Evolutionary conservation across 805 yeast species (phyloP), one percentile per base, ranked within the genome.

Genomic region (Kuraishia borneana): DNA sequence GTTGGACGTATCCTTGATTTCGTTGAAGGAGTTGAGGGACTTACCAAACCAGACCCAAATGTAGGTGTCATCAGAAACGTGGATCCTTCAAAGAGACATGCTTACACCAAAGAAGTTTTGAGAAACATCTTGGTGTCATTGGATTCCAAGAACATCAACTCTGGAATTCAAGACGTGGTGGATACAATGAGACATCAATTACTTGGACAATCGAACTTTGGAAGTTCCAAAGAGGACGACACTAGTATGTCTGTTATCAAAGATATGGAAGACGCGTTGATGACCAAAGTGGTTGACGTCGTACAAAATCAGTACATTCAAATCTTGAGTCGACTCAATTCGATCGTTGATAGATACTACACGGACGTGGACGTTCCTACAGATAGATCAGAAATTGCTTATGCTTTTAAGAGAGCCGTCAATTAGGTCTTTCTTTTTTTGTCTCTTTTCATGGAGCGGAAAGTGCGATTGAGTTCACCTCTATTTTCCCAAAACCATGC

Each of bases 401-500:
- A 48, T 35, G 22, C 19, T 14, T 32, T 32, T 16, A 21, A 25
- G 16, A 12, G 28, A 10, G 28, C 28, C 6, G 13, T n/a, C n/a
- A n/a, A n/a, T n/a, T n/a, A n/a, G n/a, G n/a, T n/a, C n/a, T n/a
- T n/a, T n/a, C n/a, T n/a, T n/a, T n/a, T 79, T 44, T 68, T 71
- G 46, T 88, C 96, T 56, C 89, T 70, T 50, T 76, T 75, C 39
- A 83, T 68, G 44, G 78, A 68, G 49, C 80, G 79, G 53, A 88
- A 73, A 36, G 77, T 83, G 40, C 82, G 70, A 40, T 79, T 76
- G 65, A 87, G 67, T 35, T 76, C 83, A 26, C 89, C 88, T 54
- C 97, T 71, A 51, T 76, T 72, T 30, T 75, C 81, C 79, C 83
- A 84, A 54, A 88, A 89, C 70, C 82, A 76, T 28, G 67, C 58